Base-by-base conservation (phyloP, 768 basidiomycete species). In the Dendrothele bispora region DNA sequence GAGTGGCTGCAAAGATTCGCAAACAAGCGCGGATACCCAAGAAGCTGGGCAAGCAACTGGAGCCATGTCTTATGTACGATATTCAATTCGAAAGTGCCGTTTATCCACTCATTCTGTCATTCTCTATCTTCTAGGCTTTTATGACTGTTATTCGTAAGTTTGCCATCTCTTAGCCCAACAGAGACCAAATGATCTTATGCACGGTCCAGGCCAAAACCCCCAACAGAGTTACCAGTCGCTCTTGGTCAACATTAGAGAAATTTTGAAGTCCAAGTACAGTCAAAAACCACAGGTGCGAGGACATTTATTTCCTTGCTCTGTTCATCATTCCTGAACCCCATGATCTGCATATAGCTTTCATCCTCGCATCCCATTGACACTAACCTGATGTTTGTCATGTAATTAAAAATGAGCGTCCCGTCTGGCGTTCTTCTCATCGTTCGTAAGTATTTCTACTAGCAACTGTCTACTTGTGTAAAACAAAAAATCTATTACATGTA, bases 1-100 rank as follows among this genome's bases (percentile, higher is more conserved):
- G 78, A 86, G 85, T 59, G 88, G 86, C 22, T 88, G 88, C 63
- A 86, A 86, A 53, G 88, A 90, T 61, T 74, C 80, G 14, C 86
- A 90, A 62, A 90, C 86, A n/a, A 89, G 87, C 55, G 88, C 88
- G 15, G 88, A 91, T 58, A 79, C 86, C 3, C 68, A 72, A 34
- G 84, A 89, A 60, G 70, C 74, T 10, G 86, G 86, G 3, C 64
- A 74, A 25, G 85, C 80, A 7, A 84, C 83, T 5, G 88, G 88
- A 39, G 88, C 88, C 6, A 91, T 91, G 88, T 88, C 83, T 64
- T 83, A 73, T 60, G 86, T 88, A 57, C 25, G 83, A 73, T 15
- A 30, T 43, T 35, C 17, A 24, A 14, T 18, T 6, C 32, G 8
- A 15, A 18, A 4, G 18, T 12, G 20, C 22, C 11, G 18, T 14